Evolutionary conservation across 768 basidiomycete species (phyloP).

Genomic region (Podaxis sp.): DNA sequence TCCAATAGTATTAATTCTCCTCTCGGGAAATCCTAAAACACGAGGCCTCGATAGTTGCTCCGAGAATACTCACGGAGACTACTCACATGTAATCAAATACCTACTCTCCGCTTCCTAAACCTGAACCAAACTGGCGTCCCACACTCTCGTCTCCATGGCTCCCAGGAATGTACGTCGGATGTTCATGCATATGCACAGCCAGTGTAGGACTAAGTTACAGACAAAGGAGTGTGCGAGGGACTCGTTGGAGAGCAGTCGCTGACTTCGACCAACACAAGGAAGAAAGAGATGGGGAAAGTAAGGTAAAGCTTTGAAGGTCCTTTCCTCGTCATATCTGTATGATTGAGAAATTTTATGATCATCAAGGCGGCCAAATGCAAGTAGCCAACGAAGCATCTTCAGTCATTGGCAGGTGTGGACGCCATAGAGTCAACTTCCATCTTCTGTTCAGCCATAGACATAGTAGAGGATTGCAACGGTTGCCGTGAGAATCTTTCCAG

Average conservation of each 20-base stretch:
- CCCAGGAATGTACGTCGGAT: neutral
- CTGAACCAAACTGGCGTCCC: constrained; percentile 21
- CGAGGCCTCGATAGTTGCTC: constrained; percentile 21
- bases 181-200: constrained; percentile 8
- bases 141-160: constrained; percentile 16
- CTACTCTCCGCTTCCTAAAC: constrained; percentile 20
- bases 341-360: constrained; percentile 4
- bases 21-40: neutral
- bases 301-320: neutral
- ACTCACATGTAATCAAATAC: constrained; percentile 27
- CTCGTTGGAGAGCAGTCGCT: neutral
- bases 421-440: constrained; percentile 79
- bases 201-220: neutral
- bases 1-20: constrained; percentile 15
- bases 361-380: neutral
- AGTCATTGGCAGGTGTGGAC: constrained; percentile 57
- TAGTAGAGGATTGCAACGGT: constrained; percentile 29
- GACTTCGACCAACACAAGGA: constrained; percentile 3
- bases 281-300: neutral
- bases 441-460: constrained; percentile 27
- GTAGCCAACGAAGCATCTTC: neutral
- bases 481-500: constrained; percentile 45
- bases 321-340: neutral
- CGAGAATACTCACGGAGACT: neutral
- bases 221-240: neutral